Percentiles rank a stretch among this genome's conserved stretches.
phyloP scores from a whole-genome alignment of 257 asterid genomes.

The Solanum arcanum region DNA sequence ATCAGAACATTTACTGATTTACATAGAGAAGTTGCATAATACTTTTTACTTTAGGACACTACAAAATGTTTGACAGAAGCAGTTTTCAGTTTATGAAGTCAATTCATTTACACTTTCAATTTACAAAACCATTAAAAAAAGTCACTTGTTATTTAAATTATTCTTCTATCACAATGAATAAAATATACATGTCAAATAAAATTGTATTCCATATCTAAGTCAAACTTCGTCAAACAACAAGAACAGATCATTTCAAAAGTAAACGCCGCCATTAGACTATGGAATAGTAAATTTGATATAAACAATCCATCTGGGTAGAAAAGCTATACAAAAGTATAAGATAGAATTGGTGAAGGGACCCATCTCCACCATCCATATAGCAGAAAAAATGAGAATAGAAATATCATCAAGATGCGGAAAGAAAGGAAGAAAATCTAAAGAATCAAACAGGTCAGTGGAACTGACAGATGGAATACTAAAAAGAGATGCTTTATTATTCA shows the following conservation, averaged over 20 bases:
- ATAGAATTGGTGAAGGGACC: background rate
- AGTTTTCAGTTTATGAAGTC: background rate
- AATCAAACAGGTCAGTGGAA: slow-evolving; percentile 25
- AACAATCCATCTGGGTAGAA: background rate
- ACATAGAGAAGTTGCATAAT: background rate
- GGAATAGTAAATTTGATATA: background rate
- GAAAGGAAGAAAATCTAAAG: background rate
- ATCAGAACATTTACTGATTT: background rate
- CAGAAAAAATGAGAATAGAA: background rate
- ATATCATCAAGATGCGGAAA: background rate
- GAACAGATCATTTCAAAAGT: background rate
- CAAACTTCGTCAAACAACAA: background rate
- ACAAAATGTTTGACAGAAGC: background rate
- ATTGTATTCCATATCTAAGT: background rate
- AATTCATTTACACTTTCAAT: background rate
- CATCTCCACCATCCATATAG: slow-evolving; percentile 2
- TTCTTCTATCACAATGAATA: background rate
- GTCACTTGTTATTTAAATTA: background rate
- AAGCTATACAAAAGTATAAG: background rate
- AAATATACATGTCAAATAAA: background rate
- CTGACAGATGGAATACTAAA: background rate
- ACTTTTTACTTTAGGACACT: background rate
- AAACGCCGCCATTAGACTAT: background rate
- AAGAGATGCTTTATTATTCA: slow-evolving; percentile 3
- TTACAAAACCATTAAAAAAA: background rate